Conservation (phyloP, 2,329 filamentous ascomycete genomes). For the Aspergillus fijiensis region DNA sequence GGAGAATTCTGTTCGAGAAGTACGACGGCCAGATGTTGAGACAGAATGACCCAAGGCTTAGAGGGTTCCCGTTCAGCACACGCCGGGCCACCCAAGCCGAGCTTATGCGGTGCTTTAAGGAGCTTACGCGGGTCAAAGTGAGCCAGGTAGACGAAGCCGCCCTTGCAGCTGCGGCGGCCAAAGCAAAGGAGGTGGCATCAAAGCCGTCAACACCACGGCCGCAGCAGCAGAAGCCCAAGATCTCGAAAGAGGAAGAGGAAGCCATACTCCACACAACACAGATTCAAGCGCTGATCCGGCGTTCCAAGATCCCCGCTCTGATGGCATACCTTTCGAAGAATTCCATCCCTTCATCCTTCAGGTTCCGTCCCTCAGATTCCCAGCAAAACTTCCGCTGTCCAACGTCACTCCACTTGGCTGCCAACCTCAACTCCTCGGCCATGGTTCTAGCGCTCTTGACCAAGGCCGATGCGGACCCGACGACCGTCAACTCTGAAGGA, state of each 20-base stretch:
- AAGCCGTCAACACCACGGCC: conserved; percentile 33
- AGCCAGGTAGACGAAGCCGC: conserved; percentile 70
- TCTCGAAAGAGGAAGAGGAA: conserved; percentile 79
- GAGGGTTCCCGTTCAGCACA: conserved; percentile 91
- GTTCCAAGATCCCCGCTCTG: conserved; percentile 84
- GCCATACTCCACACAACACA: conserved; percentile 83
- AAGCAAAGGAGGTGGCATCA: conserved; percentile 42
- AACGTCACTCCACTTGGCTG: conserved; percentile 81
- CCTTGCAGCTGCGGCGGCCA: conserved; percentile 52
- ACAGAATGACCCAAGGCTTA: conserved; percentile 73
- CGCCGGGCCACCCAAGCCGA: conserved; percentile 89
- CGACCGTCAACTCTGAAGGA: conserved; percentile 68
- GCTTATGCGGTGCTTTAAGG: conserved; percentile 90
- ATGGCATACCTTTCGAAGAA: conserved; percentile 82
- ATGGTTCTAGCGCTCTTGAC: conserved; percentile 75
- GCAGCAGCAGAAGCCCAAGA: conserved; percentile 55
- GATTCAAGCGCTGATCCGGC: conserved; percentile 80
- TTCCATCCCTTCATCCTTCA: conserved; percentile 67
- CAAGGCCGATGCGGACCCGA: conserved; percentile 74
- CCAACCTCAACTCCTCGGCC: conserved; percentile 73
- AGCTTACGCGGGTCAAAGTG: conserved; percentile 87
- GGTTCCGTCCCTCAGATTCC: conserved; percentile 67
- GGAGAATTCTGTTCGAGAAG: conserved; percentile 82
- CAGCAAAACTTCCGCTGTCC: conserved; percentile 76
- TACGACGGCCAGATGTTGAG: conserved; percentile 85